These are phyloP conservation scores for Bruguiera gymnorhiza DNA, from an alignment of 345 rosid species.

Conservation along the genomic window DNA sequence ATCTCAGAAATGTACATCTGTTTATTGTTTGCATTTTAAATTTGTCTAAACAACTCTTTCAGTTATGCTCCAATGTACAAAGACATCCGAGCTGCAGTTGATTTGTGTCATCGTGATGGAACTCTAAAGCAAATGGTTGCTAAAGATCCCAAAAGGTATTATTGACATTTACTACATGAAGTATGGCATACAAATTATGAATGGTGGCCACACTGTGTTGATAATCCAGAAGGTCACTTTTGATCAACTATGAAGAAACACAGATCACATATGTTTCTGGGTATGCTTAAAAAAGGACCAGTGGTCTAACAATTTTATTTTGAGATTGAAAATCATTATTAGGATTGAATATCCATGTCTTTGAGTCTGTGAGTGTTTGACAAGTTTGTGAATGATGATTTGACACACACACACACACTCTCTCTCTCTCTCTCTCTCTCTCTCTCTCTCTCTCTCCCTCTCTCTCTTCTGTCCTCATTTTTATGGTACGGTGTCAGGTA, in stretches of 20 bases:
- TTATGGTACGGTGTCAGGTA: constrained; percentile 42
- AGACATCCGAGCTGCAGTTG: constrained; percentile 96
- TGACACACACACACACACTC: not conserved
- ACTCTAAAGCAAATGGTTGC: constrained; percentile 98
- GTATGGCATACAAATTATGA: not conserved
- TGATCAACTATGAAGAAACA: not conserved
- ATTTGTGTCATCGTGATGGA: constrained; percentile 98
- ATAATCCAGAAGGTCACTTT: not conserved
- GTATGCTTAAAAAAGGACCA: too few relatives aligned
- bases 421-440: not conserved
- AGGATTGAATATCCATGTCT: not conserved
- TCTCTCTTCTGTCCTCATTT: not conserved
- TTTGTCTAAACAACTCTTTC: constrained; percentile 11
- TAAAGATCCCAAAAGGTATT: constrained; percentile 61
- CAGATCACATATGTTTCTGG: too few relatives aligned
- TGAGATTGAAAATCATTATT: too few relatives aligned
- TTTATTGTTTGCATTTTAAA: constrained; percentile 2
- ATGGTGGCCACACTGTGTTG: not conserved
- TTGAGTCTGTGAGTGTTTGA: not conserved
- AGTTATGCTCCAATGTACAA: constrained; percentile 83
- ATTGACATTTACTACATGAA: not conserved
- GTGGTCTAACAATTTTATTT: too few relatives aligned
- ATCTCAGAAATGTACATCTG: not conserved
- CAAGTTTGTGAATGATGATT: not conserved
- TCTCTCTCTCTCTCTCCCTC: not conserved